phyloP scores from a whole-genome alignment of 352 stramenopile species.

The Phytophthora vignae region DNA sequence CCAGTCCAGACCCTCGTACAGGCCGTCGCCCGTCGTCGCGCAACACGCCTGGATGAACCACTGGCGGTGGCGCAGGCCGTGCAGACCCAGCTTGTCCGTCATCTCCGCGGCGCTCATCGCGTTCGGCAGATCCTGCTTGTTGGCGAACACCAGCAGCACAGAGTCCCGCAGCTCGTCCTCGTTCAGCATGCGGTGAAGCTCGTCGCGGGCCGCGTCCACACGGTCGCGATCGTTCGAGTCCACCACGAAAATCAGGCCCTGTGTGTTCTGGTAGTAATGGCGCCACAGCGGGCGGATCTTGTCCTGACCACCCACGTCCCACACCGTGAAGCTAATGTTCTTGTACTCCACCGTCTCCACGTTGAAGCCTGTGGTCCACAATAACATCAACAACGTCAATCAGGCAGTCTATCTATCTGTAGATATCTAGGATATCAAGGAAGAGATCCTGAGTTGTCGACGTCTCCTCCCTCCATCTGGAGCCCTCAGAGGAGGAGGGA shows the following conservation, averaged over 20 bases:
- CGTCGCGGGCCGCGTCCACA: conserved; percentile 96
- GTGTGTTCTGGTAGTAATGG: conserved; percentile 99
- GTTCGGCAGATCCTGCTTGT: conserved; percentile 99
- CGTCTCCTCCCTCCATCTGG: background rate
- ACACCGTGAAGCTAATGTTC: conserved; percentile 99
- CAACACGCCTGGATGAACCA: conserved; percentile 99
- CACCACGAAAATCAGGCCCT: conserved; percentile 99
- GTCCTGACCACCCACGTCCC: conserved; percentile 99
- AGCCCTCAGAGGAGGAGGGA: background rate
- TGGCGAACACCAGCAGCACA: conserved; percentile 98
- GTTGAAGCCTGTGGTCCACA: conserved; percentile 92
- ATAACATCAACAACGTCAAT: conserved; percentile 28
- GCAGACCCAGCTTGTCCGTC: conserved; percentile 98
- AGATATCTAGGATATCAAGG: background rate
- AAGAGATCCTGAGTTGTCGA: background rate
- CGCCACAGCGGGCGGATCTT: conserved; percentile 99
- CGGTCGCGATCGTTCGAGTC: conserved; percentile 99
- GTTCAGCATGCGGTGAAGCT: conserved; percentile 99
- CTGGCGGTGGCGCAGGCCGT: conserved; percentile 96
- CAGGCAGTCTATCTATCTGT: conserved; percentile 61
- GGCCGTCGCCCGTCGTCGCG: conserved; percentile 97
- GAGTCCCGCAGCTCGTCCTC: conserved; percentile 98
- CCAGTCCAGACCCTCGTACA: conserved; percentile 99
- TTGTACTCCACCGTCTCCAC: conserved; percentile 99
- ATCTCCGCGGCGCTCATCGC: conserved; percentile 96